Conservation (phyloP, 2,329 filamentous ascomycete species). For the Colletotrichum abscissum region DNA sequence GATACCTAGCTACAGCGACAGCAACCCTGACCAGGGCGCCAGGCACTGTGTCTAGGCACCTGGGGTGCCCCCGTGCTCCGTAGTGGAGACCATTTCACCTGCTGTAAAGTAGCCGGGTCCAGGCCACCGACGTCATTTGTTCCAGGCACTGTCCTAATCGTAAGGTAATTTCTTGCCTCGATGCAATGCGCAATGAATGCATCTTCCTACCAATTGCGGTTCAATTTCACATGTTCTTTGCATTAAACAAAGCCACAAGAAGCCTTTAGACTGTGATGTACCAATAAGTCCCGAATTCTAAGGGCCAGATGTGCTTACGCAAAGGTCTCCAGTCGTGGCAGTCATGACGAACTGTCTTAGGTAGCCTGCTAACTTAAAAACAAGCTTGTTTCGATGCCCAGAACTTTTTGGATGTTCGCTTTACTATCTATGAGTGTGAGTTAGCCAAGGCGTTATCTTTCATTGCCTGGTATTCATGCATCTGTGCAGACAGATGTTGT, state of each 20-base stretch:
- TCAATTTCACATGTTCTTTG: not conserved
- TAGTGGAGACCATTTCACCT: not conserved
- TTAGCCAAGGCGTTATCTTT: not conserved
- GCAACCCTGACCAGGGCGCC: not conserved
- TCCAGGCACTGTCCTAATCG: not conserved
- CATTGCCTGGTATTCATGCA: not conserved
- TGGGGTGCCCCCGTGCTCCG: not conserved
- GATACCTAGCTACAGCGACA: not conserved
- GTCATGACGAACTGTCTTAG: not conserved
- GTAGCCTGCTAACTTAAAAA: not conserved
- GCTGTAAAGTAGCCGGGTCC: constrained; percentile 13
- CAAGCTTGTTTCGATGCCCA: not conserved
- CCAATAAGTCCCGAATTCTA: not conserved
- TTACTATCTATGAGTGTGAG: not conserved
- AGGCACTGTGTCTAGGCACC: constrained; percentile 3
- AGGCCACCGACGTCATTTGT: constrained; percentile 33
- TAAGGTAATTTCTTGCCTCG: too few relatives aligned
- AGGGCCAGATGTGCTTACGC: not conserved
- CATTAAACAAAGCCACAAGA: not conserved
- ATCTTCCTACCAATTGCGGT: not conserved
- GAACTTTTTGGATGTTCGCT: not conserved
- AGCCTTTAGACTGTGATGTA: not conserved
- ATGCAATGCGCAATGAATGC: not conserved
- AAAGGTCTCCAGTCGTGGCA: too few relatives aligned
- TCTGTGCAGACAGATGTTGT: not conserved